Percentiles rank a stretch among this genome's conserved stretches.
These are phyloP conservation scores for Castanea sativa DNA, from an alignment of 306 rosid genomes.

Conservation along the genomic window DNA sequence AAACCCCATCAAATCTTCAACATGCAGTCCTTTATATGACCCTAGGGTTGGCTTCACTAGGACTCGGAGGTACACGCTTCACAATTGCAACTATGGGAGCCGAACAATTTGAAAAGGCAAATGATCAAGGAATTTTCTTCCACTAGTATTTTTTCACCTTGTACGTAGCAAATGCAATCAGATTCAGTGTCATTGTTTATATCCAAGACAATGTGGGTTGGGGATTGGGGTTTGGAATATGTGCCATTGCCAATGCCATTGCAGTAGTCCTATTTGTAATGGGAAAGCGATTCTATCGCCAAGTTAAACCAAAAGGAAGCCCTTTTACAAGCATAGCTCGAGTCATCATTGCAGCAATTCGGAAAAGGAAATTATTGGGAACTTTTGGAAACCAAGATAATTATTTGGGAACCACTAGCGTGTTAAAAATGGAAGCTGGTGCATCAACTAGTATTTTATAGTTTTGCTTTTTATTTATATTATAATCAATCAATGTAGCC, in stretches of 20 bases:
- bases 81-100: slow-evolving; percentile 46
- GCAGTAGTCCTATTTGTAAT: slow-evolving; percentile 19
- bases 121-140: slow-evolving; percentile 30
- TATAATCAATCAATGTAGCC: too few species aligned
- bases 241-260: not conserved
- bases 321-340: slow-evolving; percentile 33
- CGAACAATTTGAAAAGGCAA: slow-evolving; percentile 21
- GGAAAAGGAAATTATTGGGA: not conserved
- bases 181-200: slow-evolving; percentile 31
- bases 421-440: not conserved
- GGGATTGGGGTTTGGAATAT: slow-evolving; percentile 39
- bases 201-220: slow-evolving; percentile 38
- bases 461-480: too few species aligned
- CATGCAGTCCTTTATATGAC: slow-evolving; percentile 26
- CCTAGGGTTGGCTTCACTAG: slow-evolving; percentile 24
- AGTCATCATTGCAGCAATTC: slow-evolving; percentile 30
- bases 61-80: slow-evolving; percentile 42
- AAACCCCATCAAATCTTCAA: slow-evolving; percentile 32
- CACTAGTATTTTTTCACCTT: slow-evolving; percentile 36
- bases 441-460: not conserved
- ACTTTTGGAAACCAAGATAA: not conserved
- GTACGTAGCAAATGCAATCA: slow-evolving; percentile 17
- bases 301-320: slow-evolving; percentile 35
- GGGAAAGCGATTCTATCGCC: slow-evolving; percentile 32
- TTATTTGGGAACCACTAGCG: slow-evolving; percentile 1